Evolutionary conservation across 73 alveolate genomes (phyloP).

Genomic region (Tetrahymena malaccensis): DNA sequence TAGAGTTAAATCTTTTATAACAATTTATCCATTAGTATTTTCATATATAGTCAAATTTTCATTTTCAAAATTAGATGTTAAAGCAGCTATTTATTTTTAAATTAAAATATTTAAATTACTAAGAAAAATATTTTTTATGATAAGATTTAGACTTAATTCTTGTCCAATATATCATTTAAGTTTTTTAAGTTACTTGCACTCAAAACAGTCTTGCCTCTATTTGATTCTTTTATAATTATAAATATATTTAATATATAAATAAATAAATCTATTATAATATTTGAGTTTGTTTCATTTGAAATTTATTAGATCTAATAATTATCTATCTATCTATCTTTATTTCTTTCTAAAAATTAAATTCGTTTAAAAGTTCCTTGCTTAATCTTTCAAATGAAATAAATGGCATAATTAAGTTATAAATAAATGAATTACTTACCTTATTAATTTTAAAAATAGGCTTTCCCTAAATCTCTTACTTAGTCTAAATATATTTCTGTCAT

Average conservation of each 20-base stretch:
- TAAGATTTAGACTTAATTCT: too few species aligned
- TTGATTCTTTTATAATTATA: neutral
- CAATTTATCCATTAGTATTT: slow-evolving; percentile 5
- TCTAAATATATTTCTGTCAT: slow-evolving; percentile 28
- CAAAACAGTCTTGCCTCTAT: neutral
- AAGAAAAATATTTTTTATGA: neutral
- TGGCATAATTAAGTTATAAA: neutral
- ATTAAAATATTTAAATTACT: neutral
- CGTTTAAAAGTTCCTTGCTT: neutral
- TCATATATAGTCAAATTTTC: slow-evolving; percentile 26
- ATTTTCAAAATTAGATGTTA: slow-evolving; percentile 15
- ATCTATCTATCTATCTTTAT: neutral
- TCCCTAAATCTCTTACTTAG: slow-evolving; percentile 32
- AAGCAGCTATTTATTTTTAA: neutral
- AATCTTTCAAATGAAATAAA: neutral
- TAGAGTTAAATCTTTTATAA: slow-evolving; percentile 9
- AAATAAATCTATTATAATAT: neutral
- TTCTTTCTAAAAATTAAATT: neutral
- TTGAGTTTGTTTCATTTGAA: neutral
- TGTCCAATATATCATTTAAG: neutral
- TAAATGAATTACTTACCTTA: neutral
- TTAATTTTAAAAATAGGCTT: neutral
- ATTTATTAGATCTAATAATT: neutral
- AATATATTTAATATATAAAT: too few species aligned
- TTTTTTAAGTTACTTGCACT: neutral